Evolutionary conservation across 495 filamentous ascomycete genomes (phyloP).

Genomic region (Penicillium flavigenum): DNA sequence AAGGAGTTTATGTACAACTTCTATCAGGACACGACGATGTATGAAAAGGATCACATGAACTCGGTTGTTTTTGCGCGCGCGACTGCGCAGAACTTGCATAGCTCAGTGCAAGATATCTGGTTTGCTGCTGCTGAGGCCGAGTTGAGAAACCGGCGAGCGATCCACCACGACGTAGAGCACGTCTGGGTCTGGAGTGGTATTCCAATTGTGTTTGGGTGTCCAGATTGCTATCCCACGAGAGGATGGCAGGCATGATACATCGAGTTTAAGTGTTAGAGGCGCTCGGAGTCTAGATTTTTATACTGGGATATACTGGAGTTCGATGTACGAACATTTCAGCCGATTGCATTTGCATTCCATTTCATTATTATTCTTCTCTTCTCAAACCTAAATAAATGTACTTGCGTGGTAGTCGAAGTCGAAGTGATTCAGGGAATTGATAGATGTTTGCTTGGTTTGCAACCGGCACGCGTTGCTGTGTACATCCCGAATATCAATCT

Average conservation of each 20-base stretch:
- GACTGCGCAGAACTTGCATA: slow-evolving; percentile 36
- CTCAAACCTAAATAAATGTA: background rate
- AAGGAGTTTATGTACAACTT: slow-evolving; percentile 52
- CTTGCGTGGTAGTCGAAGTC: background rate
- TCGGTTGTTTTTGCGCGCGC: slow-evolving; percentile 38
- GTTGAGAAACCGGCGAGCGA: slow-evolving; percentile 29
- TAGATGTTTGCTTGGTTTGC: slow-evolving; percentile 30
- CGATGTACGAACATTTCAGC: background rate
- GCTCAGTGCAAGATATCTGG: slow-evolving; percentile 43
- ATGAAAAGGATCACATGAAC: slow-evolving; percentile 44
- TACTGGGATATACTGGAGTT: slow-evolving; percentile 9
- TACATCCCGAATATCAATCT: slow-evolving; percentile 13
- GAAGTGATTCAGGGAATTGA: background rate
- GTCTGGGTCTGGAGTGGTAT: slow-evolving; percentile 36
- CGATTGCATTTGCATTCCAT: slow-evolving; percentile 2
- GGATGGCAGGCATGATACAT: slow-evolving; percentile 40
- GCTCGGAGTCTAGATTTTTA: slow-evolving; percentile 14
- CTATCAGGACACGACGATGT: slow-evolving; percentile 36
- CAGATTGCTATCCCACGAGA: slow-evolving; percentile 28
- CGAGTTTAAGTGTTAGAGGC: slow-evolving; percentile 11
- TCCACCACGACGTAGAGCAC: slow-evolving; percentile 37
- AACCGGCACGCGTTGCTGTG: slow-evolving; percentile 22
- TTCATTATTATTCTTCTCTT: background rate
- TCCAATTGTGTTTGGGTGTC: slow-evolving; percentile 41
- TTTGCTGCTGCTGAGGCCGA: slow-evolving; percentile 42